Evolutionary conservation across 768 basidiomycete species (phyloP).

Genomic region (Tylopilus sp.): DNA sequence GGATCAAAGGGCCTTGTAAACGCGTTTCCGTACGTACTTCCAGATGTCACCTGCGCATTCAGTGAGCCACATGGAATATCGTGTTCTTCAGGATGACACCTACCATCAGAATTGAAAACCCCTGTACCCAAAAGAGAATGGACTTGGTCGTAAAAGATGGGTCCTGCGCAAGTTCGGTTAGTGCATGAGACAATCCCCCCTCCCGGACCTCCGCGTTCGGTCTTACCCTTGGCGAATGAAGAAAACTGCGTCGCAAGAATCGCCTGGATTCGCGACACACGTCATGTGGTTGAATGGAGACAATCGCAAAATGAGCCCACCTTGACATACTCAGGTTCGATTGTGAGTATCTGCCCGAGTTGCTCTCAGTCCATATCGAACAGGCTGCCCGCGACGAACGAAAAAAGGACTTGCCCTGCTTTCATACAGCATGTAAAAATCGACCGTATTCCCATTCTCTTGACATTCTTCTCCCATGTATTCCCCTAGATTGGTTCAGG

Average conservation of each 20-base stretch:
- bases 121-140: slow-evolving; percentile 33
- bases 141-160: slow-evolving; percentile 24
- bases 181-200: neutral
- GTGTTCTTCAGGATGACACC: neutral
- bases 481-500: slow-evolving; percentile 12
- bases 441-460: slow-evolving; percentile 23
- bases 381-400: neutral
- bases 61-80: neutral
- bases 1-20: neutral
- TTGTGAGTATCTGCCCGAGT: slow-evolving; percentile 32
- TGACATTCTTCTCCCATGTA: slow-evolving; percentile 6
- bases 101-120: slow-evolving; percentile 42
- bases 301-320: slow-evolving; percentile 11
- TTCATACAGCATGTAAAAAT: slow-evolving; percentile 25
- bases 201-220: neutral
- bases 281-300: neutral
- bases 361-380: neutral
- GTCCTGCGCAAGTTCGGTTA: slow-evolving; percentile 13
- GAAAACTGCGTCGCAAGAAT: slow-evolving; percentile 37
- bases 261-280: slow-evolving; percentile 21
- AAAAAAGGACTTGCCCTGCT: slow-evolving; percentile 17
- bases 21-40: slow-evolving; percentile 29
- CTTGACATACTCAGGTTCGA: slow-evolving; percentile 40
- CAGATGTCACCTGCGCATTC: slow-evolving; percentile 31
- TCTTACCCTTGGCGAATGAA: slow-evolving; percentile 35